Base-by-base conservation (phyloP, 164 flowering plant genomes). In the Amborella trichopoda region DNA sequence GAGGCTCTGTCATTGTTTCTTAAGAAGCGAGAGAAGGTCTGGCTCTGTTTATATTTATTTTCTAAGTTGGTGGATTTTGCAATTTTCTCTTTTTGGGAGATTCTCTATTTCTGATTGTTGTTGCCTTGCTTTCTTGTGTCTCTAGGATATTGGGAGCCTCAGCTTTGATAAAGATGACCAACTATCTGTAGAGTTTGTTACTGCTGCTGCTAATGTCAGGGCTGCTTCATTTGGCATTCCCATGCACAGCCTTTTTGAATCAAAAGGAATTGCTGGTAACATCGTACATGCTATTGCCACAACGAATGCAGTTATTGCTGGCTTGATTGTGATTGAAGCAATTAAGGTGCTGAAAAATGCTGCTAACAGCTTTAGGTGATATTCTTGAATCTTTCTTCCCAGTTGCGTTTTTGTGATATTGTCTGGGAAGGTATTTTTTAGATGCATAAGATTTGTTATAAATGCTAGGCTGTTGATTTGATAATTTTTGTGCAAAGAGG, bases 261-360 rank as follows among this genome's bases (percentile, higher is more conserved):
- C 99, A 50, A 93, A 93, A 74, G 99, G 99, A 24, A 81, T 93
- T 62, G 96, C 99, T 52, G 99, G 99, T 19, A 93, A 85, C 53
- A 93, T 93, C 58, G 90, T 91, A 28, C 98, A 91, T 69, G 98
- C 96, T 54, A 89, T 91, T 72, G 98, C 98, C 25, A 87, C 98
- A 49, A 91, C 98, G 43, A 91, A 91, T 82, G 98, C 98, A 27
- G 67, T 87, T 36, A 68, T 87, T 59, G 94, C 99, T 53, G 96
- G 99, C 10, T 63, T 93, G 68, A 83, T 93, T 64, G 96, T 88
- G 44, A 80, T 84, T 49, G 99, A 93, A 74, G 89, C 99, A 48
- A 93, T 88, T 51, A 93, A 93, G 73, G 86, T 93, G 53, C 81
- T 93, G 54, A 76, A 66, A 44, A 61, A 60, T 58, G 83, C 77